Evolutionary conservation across 2,329 filamentous ascomycete genomes (phyloP).

Genomic region (Hypoxylon sp.): DNA sequence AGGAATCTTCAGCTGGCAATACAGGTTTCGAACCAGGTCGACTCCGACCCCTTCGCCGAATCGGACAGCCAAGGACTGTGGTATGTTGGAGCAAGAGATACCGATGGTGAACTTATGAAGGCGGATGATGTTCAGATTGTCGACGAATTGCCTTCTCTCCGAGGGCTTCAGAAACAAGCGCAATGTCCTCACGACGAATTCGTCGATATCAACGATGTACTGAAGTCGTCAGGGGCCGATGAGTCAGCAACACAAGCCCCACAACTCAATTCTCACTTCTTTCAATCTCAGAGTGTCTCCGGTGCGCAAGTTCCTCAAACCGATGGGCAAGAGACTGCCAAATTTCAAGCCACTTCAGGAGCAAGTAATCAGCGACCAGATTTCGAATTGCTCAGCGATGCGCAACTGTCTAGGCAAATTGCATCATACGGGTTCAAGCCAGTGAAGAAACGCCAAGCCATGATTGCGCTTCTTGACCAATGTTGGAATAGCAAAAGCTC

Average conservation of each 20-base stretch:
- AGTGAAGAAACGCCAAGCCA: conserved; percentile 74
- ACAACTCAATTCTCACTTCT: conserved; percentile 37
- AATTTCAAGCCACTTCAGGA: conserved; percentile 5
- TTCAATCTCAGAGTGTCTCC: conserved; percentile 34
- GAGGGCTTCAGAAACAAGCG: conserved; percentile 39
- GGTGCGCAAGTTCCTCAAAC: conserved; percentile 14
- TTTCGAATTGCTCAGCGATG: conserved; percentile 72
- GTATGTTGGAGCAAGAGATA: conserved; percentile 76
- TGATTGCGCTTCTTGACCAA: conserved; percentile 76
- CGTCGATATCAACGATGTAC: conserved; percentile 50
- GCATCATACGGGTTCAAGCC: conserved; percentile 78
- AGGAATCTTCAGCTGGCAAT: conserved; percentile 73
- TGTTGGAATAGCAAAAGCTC: conserved; percentile 75
- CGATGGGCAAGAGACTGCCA: background rate
- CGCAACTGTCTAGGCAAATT: conserved; percentile 72
- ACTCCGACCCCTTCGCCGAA: conserved; percentile 56
- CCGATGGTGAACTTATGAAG: conserved; percentile 72
- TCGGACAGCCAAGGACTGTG: conserved; percentile 66
- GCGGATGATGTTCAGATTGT: conserved; percentile 70
- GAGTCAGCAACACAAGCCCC: conserved; percentile 14
- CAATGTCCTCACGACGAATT: conserved; percentile 45
- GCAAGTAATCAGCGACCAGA: conserved; percentile 59
- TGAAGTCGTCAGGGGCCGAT: conserved; percentile 41
- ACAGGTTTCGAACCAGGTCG: conserved; percentile 65
- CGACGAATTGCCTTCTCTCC: conserved; percentile 7